Evolutionary conservation across 2,329 filamentous ascomycete species (phyloP).

Genomic region (Sporothrix luriei): DNA sequence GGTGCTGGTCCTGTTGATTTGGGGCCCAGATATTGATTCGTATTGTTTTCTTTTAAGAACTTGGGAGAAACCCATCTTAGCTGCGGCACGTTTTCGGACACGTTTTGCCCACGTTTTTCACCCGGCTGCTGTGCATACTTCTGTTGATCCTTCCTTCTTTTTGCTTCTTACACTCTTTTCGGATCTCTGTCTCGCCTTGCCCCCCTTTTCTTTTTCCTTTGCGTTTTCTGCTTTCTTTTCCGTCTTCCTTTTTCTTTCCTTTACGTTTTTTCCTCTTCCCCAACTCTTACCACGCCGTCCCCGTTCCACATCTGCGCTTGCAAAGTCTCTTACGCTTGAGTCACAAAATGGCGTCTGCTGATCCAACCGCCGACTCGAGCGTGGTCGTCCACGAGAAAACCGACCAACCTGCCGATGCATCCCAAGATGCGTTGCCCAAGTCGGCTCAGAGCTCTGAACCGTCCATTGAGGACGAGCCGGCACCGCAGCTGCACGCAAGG

Average conservation of each 20-base stretch:
- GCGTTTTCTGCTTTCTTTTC: no score
- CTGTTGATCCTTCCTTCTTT: not conserved
- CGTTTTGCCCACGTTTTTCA: conserved; percentile 11
- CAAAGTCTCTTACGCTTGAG: not conserved
- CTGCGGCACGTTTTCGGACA: not conserved
- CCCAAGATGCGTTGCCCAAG: conserved; percentile 1
- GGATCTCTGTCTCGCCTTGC: no score
- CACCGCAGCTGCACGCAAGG: conserved; percentile 12
- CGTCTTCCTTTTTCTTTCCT: not conserved
- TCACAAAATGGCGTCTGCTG: conserved; percentile 8
- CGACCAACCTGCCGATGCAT: not conserved
- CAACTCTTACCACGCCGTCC: not conserved
- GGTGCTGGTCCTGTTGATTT: not conserved
- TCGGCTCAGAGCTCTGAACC: conserved; percentile 4
- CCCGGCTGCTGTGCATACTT: not conserved
- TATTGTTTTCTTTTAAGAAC: not conserved
- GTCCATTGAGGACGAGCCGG: conserved; percentile 16
- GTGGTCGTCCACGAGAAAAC: conserved; percentile 21
- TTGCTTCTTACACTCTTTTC: not conserved
- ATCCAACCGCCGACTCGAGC: not conserved
- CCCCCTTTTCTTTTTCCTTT: not conserved
- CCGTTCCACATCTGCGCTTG: not conserved
- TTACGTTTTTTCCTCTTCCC: not conserved
- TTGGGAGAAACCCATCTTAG: not conserved
- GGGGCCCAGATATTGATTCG: not conserved